These are phyloP conservation scores for Globisporangium cederbergense DNA, from an alignment of 352 stramenopile species.

Conservation along the genomic window DNA sequence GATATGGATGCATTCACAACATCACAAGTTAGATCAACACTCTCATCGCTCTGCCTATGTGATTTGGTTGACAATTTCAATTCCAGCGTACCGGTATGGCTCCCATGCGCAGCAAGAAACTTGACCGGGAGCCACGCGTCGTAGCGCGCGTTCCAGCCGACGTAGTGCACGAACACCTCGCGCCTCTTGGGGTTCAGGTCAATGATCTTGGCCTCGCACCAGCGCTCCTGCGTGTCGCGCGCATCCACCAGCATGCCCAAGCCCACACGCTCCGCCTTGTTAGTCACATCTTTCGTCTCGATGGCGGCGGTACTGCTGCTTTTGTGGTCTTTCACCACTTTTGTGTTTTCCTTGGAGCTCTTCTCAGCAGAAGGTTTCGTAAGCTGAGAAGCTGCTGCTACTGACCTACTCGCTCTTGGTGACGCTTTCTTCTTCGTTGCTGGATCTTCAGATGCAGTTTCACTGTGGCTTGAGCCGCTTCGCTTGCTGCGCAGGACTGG, in stretches of 20 bases:
- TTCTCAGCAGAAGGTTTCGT: background rate
- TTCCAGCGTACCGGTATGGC: constrained; percentile 27
- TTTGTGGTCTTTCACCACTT: background rate
- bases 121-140: constrained; percentile 53
- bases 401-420: background rate
- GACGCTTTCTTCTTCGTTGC: constrained; percentile 25
- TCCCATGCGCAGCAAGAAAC: constrained; percentile 52
- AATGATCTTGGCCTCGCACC: constrained; percentile 60
- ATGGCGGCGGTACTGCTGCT: background rate
- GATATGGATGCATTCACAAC: background rate
- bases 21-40: background rate
- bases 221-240: constrained; percentile 46
- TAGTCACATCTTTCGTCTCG: constrained; percentile 4
- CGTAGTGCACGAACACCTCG: constrained; percentile 62
- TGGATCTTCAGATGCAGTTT: constrained; percentile 16
- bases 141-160: constrained; percentile 74
- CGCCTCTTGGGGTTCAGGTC: constrained; percentile 33
- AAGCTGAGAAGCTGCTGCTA: background rate
- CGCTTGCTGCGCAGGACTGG: constrained; percentile 3
- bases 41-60: background rate
- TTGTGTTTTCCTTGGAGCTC: background rate
- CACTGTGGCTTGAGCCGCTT: background rate
- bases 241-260: constrained; percentile 58
- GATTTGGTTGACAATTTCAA: background rate
- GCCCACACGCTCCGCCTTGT: constrained; percentile 18